Evolutionary conservation across 495 filamentous ascomycete species (phyloP), one percentile per base, ranked within the genome.

Genomic region (Neurospora cerealis): DNA sequence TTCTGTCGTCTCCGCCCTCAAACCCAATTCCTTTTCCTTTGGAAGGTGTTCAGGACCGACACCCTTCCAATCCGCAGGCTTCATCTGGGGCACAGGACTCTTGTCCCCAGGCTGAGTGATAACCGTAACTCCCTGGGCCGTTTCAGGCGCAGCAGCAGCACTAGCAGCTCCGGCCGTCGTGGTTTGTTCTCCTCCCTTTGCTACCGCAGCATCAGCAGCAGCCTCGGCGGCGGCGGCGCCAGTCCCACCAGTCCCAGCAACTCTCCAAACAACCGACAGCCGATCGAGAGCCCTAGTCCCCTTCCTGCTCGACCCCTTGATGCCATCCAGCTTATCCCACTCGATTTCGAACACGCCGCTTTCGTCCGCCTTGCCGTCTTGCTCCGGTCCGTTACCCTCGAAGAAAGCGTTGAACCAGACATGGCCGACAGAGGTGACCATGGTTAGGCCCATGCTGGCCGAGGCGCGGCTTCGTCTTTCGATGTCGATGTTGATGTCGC

Each of bases 391-490:
- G 74, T 90, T 87, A 15, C 94, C 94, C 83, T 98, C 96, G 75
- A 98, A 98, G 83, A 90, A 98, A 3, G 91, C 83, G 78, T 99
- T 99, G 83, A 97, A 97, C 96, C 96, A 99, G 39, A 97, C 92
- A 73, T 98, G 94, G 1, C 95, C 93, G 42, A 98, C 91, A 0
- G 94, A 90, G 5, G 95, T 98, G 10, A 97, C 94, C 90, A 98
- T 92, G 5, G 93, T 92, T 75, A 93, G 88, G 6, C 92, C 92
- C 81, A 93, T 91, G 1, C 88, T 88, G 19, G 89, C 89, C 78
- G 92, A 93, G 71, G 91, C 93, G 69, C 93, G 89, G 74, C 84
- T 84, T 24, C 84, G 77, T 19, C 93, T 88, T 79, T 97, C 94
- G 69, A 98, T 88, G 75, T 92, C 90, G 76, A 99, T 93, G 80